Evolutionary conservation across 495 filamentous ascomycete genomes (phyloP).

Genomic region (Tirmania nivea): DNA sequence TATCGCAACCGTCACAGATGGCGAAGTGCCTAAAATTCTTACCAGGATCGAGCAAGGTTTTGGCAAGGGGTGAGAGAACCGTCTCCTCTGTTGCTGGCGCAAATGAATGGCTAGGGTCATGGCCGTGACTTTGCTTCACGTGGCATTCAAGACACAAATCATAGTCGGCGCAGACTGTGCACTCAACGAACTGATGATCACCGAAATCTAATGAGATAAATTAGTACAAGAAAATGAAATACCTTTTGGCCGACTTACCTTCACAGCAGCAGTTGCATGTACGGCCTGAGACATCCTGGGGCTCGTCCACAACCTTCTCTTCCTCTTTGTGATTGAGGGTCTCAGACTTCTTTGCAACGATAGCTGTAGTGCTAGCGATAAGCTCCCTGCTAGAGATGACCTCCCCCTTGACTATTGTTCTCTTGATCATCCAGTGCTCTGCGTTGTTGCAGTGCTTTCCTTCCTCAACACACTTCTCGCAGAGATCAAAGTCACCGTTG

Average conservation of each 20-base stretch:
- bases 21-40: slow-evolving; percentile 65
- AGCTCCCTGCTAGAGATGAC: slow-evolving; percentile 73
- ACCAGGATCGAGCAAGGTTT: slow-evolving; percentile 51
- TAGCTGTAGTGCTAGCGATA: slow-evolving; percentile 41
- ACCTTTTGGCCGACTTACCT: slow-evolving; percentile 27
- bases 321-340: background rate
- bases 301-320: slow-evolving; percentile 18
- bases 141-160: slow-evolving; percentile 80
- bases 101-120: slow-evolving; percentile 80
- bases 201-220: slow-evolving; percentile 1
- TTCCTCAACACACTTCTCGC: slow-evolving; percentile 49
- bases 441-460: slow-evolving; percentile 56
- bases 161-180: slow-evolving; percentile 66
- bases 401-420: slow-evolving; percentile 51
- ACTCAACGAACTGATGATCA: slow-evolving; percentile 54
- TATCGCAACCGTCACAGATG: slow-evolving; percentile 87
- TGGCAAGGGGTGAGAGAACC: slow-evolving; percentile 31
- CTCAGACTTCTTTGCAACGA: slow-evolving; percentile 1
- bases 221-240: background rate
- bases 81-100: slow-evolving; percentile 36
- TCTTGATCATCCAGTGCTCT: slow-evolving; percentile 85
- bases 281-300: slow-evolving; percentile 25
- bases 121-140: slow-evolving; percentile 55
- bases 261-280: slow-evolving; percentile 86
- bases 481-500: slow-evolving; percentile 85